Conservation (phyloP, 2,329 filamentous ascomycete species). For the Chaetothyriales sp. region DNA sequence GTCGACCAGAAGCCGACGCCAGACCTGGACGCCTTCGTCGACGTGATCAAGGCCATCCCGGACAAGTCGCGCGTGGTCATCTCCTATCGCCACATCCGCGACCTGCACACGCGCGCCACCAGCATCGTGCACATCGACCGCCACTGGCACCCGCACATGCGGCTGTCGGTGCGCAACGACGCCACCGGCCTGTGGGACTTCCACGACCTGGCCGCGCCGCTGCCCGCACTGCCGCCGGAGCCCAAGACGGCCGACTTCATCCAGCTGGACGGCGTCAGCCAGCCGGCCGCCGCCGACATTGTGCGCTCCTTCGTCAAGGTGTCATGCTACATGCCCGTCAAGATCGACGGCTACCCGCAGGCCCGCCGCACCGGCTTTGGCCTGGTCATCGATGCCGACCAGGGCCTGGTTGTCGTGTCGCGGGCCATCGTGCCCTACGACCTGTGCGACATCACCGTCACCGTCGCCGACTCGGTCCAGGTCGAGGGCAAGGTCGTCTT, state of each 20-base stretch:
- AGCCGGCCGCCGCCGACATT: constrained; percentile 82
- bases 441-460: constrained; percentile 89
- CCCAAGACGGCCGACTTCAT: constrained; percentile 80
- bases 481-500: constrained; percentile 91
- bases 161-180: constrained; percentile 82
- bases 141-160: constrained; percentile 94
- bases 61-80: constrained; percentile 73
- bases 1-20: constrained; percentile 86
- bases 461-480: constrained; percentile 91
- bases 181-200: constrained; percentile 89
- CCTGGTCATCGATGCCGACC: constrained; percentile 90
- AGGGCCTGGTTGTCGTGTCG: constrained; percentile 88
- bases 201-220: constrained; percentile 63
- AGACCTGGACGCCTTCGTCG: constrained; percentile 74
- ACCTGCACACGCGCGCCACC: constrained; percentile 88
- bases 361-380: constrained; percentile 91
- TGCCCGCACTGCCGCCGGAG: constrained; percentile 59
- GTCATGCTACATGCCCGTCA: constrained; percentile 82
- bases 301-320: constrained; percentile 92
- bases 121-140: constrained; percentile 84
- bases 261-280: constrained; percentile 72
- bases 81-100: constrained; percentile 87
- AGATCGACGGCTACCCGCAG: constrained; percentile 94
- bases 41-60: constrained; percentile 79
- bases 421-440: constrained; percentile 91